Conservation (phyloP, 73 alveolate species). For the Paramecium caudatum region DNA sequence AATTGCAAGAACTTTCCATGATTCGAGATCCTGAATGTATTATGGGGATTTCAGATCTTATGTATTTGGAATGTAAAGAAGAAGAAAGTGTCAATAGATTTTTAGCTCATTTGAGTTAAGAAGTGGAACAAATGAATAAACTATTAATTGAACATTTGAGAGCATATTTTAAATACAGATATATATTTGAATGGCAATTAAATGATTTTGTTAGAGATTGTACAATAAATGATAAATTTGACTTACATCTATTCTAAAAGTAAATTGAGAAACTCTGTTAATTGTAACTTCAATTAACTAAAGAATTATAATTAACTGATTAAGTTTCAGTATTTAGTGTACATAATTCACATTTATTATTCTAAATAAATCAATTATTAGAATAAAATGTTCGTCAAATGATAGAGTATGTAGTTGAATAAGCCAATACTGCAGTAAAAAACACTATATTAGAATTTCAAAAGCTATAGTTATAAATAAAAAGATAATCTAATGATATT, state of each 20-base stretch:
- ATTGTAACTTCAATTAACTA: neutral
- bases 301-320: neutral
- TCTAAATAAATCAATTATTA: neutral
- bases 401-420: neutral
- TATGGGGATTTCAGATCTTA: neutral
- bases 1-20: neutral
- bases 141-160: neutral
- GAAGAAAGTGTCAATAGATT: neutral
- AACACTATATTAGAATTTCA: neutral
- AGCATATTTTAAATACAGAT: neutral
- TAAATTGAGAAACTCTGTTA: neutral
- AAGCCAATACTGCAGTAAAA: neutral
- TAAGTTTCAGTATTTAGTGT: neutral
- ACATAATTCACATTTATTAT: constrained; percentile 14
- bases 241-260: neutral
- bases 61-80: constrained; percentile 2
- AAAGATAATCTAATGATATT: neutral
- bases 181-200: constrained; percentile 23
- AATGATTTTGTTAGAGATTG: constrained; percentile 30
- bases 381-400: neutral
- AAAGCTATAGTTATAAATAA: neutral
- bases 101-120: neutral
- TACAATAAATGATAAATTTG: neutral
- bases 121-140: neutral
- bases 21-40: constrained; percentile 38